These are phyloP conservation scores for Boletus mariae DNA, from an alignment of 1,284 basidiomycete species.

Conservation along the genomic window DNA sequence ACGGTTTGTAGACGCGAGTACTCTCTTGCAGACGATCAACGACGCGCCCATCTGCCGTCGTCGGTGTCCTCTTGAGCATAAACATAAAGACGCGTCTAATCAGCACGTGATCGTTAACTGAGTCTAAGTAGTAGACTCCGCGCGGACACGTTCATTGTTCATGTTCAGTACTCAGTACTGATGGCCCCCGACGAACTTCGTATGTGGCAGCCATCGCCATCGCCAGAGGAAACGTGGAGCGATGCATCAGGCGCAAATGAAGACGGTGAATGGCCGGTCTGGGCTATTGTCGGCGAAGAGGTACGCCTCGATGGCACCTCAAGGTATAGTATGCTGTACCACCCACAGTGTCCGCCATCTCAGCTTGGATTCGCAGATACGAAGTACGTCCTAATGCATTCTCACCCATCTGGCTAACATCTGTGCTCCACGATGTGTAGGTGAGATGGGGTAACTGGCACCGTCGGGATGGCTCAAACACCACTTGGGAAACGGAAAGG, in stretches of 20 bases:
- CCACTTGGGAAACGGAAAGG: constrained; percentile 37
- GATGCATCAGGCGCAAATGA: constrained; percentile 31
- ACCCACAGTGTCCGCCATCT: neutral
- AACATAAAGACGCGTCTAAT: constrained; percentile 5
- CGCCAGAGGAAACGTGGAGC: constrained; percentile 35
- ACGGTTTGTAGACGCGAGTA: constrained; percentile 69
- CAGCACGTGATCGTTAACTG: constrained; percentile 19
- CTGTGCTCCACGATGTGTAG: constrained; percentile 24
- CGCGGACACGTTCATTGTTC: neutral
- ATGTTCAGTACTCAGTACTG: neutral
- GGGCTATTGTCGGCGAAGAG: constrained; percentile 39
- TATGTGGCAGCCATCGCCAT: constrained; percentile 32
- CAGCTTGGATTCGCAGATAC: constrained; percentile 25
- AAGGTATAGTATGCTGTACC: constrained; percentile 23
- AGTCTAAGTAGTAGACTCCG: too few relatives aligned
- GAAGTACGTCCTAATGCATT: constrained; percentile 26
- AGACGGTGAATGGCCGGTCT: constrained; percentile 35
- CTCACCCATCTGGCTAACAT: neutral
- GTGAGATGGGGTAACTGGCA: constrained; percentile 40
- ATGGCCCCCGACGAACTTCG: neutral
- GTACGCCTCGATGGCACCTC: constrained; percentile 31
- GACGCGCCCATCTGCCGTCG: constrained; percentile 61
- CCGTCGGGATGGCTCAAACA: constrained; percentile 39
- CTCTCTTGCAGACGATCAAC: constrained; percentile 69
- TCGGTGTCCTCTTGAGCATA: constrained; percentile 70